These are phyloP conservation scores for Aureobasidium namibiae DNA, from an alignment of 2,329 filamentous ascomycete species.

Conservation along the genomic window DNA sequence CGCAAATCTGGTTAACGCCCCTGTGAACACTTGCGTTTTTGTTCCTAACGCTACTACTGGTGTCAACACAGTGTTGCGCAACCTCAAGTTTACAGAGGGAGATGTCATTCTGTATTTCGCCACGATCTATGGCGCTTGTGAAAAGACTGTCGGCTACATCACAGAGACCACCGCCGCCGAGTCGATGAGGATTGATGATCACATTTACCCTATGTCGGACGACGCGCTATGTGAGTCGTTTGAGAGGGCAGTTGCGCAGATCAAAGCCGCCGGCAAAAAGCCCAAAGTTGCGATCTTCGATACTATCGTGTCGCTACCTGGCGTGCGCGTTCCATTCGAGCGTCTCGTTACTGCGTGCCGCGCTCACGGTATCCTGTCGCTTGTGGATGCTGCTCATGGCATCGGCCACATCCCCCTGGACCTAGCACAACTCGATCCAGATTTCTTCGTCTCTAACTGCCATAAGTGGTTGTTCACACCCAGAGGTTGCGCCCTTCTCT, in stretches of 20 bases:
- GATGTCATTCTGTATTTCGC: constrained; percentile 75
- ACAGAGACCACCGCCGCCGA: constrained; percentile 54
- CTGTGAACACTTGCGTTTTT: constrained; percentile 61
- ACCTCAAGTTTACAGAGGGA: constrained; percentile 57
- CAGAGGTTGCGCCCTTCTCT: constrained; percentile 70
- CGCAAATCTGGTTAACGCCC: constrained; percentile 58
- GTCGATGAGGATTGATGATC: constrained; percentile 45
- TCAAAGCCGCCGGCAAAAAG: constrained; percentile 49
- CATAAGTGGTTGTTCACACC: constrained; percentile 87
- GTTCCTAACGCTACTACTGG: constrained; percentile 74
- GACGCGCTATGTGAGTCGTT: constrained; percentile 57
- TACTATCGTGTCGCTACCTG: constrained; percentile 69
- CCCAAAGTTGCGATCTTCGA: constrained; percentile 69
- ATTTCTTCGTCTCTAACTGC: constrained; percentile 81
- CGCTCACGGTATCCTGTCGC: constrained; percentile 58
- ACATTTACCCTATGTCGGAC: constrained; percentile 64
- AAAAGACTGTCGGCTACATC: constrained; percentile 63
- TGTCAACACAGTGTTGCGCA: constrained; percentile 72
- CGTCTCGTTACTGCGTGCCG: constrained; percentile 55
- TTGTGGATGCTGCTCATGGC: constrained; percentile 79
- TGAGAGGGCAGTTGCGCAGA: constrained; percentile 45
- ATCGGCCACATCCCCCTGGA: constrained; percentile 71
- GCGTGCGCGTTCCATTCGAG: constrained; percentile 72
- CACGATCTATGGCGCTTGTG: constrained; percentile 71
- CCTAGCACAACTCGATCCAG: constrained; percentile 58